A percentile compares a stretch with the other conserved stretches of the same genome.
Evolutionary conservation across 148 eudicot genomes (phyloP).

Genomic region (Rhododendron griersonianum): DNA sequence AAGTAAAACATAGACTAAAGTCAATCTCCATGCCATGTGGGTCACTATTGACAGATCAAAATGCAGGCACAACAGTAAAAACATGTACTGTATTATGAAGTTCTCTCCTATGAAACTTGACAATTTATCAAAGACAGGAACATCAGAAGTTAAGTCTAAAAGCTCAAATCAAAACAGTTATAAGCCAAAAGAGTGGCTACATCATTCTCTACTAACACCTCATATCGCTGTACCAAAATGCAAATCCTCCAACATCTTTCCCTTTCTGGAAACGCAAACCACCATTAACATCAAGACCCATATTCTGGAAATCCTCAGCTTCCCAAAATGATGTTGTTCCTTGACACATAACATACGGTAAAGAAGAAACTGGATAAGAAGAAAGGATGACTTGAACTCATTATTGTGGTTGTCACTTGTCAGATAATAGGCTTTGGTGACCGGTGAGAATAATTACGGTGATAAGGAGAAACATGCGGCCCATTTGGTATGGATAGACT

Average conservation of each 20-base stretch:
- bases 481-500: constrained; percentile 19
- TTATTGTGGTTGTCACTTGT: not conserved
- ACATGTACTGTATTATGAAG: not conserved
- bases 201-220: not conserved
- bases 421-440: constrained; percentile 16
- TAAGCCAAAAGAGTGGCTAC: not conserved
- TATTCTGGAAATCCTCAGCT: not conserved
- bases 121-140: not conserved
- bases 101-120: not conserved
- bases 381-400: not conserved
- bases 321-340: not conserved
- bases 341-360: not conserved
- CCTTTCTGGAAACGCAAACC: not conserved
- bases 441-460: constrained; percentile 14
- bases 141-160: not conserved
- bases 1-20: not conserved
- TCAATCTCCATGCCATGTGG: not conserved
- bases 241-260: not conserved
- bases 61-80: not conserved
- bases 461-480: constrained; percentile 13
- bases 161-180: not conserved
- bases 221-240: not conserved
- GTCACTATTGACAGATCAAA: not conserved
- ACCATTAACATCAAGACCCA: not conserved
- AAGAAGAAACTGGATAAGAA: not conserved